Evolutionary conservation across 345 rosid species (phyloP), one percentile per base, ranked within the genome.

Genomic region (Melastoma malabathricum): DNA sequence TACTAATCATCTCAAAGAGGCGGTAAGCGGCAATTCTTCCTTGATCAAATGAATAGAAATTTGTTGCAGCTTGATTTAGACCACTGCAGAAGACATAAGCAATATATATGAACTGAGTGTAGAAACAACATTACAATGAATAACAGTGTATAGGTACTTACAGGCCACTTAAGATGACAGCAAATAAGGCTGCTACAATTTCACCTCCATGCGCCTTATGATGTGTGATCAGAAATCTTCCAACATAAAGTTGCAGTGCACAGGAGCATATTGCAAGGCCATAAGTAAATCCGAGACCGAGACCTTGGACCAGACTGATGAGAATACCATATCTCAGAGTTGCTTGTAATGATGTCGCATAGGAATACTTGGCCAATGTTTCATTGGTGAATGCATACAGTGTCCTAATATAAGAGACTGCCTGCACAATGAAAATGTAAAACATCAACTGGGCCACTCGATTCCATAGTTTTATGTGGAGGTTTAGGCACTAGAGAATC

Each of bases 181-280:
- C 88, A 75, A 89, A 89, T 31, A 89, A 72, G 41, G 97, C 94
- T 56, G 96, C 75, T 57, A 89, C 57, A 51, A 89, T 79, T 81
- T 86, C 89, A 68, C 96, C 97, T 56, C 96, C 97, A 68, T 76
- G 81, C 70, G 88, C 96, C 59, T 58, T 76, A 51, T 48, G 17
- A 56, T 55, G 48, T 1, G 58, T 62, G 55, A 89, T 84, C 64
- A 89, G 72, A 73, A 89, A 72, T 63, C 90, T 76, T 62, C 97
- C 97, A 72, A 86, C 81, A 90, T 94, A 89, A 51, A 89, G 88
- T 69, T 89, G 96, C 60, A 89, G 62, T 59, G 97, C 94, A 73
- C 97, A 89, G 43, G 97, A 89, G 68, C 97, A 89, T 60, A 89
- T 83, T 17, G 96, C 96, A 67, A 89, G 97, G 52, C 97, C 97